Evolutionary conservation across 2,329 filamentous ascomycete genomes (phyloP).

Genomic region (Pezicula carpinea): DNA sequence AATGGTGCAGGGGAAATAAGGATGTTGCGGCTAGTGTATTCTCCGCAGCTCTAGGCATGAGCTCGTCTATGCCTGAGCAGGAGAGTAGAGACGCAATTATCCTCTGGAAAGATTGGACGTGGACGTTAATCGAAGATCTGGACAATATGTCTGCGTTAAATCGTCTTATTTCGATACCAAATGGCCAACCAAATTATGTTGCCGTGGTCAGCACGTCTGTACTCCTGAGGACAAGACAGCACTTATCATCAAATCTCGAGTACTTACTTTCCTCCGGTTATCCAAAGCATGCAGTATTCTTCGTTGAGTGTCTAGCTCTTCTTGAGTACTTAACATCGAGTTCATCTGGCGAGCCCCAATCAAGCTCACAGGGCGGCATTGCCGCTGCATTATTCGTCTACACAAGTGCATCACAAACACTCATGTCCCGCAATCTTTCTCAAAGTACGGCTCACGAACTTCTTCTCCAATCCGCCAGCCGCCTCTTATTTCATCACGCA

Average conservation of each 20-base stretch:
- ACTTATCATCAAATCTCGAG: conserved; percentile 49
- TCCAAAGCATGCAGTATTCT: conserved; percentile 43
- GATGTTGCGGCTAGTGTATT: conserved; percentile 62
- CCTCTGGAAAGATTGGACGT: conserved; percentile 26
- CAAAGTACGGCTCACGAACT: conserved; percentile 48
- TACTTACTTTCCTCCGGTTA: conserved; percentile 49
- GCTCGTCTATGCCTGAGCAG: conserved; percentile 31
- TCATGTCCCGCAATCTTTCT: conserved; percentile 33
- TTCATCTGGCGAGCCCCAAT: conserved; percentile 37
- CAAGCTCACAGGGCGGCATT: conserved; percentile 50
- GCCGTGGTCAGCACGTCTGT: conserved; percentile 18
- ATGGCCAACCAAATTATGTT: conserved; percentile 26
- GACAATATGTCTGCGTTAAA: conserved; percentile 29
- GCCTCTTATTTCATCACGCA: conserved; percentile 60
- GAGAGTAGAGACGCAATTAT: conserved; percentile 28
- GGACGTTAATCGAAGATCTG: conserved; percentile 19
- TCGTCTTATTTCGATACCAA: conserved; percentile 35
- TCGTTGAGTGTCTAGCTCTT: conserved; percentile 59
- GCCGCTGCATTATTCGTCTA: conserved; percentile 41
- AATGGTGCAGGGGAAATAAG: conserved; percentile 52
- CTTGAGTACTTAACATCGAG: conserved; percentile 55
- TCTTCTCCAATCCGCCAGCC: conserved; percentile 63
- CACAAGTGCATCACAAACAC: conserved; percentile 37
- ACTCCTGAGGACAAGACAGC: conserved; percentile 49
- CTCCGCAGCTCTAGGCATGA: conserved; percentile 59